A percentile compares a stretch with the other conserved stretches of the same genome.
phyloP scores from a whole-genome alignment of 495 filamentous ascomycete genomes.

The Margaritispora aquatica region DNA sequence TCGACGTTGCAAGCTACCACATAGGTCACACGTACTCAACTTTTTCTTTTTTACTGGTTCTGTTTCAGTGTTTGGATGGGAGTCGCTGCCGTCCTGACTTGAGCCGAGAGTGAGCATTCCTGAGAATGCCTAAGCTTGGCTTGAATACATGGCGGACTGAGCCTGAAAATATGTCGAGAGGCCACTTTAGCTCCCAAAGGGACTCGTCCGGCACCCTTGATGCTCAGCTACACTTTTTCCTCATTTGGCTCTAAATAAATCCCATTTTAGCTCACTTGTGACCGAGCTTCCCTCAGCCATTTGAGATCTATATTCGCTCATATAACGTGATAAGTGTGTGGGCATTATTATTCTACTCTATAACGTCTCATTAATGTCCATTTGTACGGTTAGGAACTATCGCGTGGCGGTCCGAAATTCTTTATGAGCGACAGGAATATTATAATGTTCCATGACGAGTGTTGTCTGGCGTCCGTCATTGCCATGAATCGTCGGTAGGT shows the following conservation, averaged over 20 bases:
- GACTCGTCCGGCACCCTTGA: not conserved
- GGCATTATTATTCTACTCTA: conserved; percentile 15
- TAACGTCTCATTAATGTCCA: conserved; percentile 19
- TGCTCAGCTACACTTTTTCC: not conserved
- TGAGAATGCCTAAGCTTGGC: too few species aligned
- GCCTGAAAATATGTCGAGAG: too few species aligned
- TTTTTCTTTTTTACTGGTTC: too few species aligned
- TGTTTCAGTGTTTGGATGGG: too few species aligned
- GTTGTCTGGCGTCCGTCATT: not conserved
- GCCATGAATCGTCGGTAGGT: not conserved
- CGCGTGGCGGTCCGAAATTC: not conserved
- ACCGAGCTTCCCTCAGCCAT: conserved; percentile 7
- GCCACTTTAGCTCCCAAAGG: too few species aligned
- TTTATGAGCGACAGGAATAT: not conserved
- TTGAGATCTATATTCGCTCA: conserved; percentile 3
- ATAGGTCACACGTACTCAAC: too few species aligned
- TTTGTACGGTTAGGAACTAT: not conserved
- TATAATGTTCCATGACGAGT: not conserved
- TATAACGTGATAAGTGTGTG: not conserved
- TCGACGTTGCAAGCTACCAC: too few species aligned
- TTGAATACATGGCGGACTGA: too few species aligned
- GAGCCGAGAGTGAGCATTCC: too few species aligned
- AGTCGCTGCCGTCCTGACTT: too few species aligned
- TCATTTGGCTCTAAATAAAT: not conserved
- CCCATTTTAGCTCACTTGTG: conserved; percentile 5